A percentile compares a stretch with the other conserved stretches of the same genome.
Conservation (phyloP, 129 eudicot genomes). For the Solidago caesia region DNA sequence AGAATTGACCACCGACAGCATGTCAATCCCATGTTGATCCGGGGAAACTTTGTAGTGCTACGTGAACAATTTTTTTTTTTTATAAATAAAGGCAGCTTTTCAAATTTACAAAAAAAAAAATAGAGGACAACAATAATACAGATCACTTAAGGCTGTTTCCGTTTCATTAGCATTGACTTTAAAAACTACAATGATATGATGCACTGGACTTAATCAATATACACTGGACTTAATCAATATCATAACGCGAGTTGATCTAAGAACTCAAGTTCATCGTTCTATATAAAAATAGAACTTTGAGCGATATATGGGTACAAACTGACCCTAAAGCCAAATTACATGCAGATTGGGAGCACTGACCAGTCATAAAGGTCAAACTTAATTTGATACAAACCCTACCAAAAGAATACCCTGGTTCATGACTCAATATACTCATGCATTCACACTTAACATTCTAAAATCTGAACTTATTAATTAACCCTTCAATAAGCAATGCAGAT, state of each 20-base stretch:
- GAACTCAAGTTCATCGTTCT: not conserved
- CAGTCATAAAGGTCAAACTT: not conserved
- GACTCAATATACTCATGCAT: not conserved
- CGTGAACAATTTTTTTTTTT: constrained; percentile 17
- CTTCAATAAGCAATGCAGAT: not conserved
- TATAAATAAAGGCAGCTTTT: constrained; percentile 3
- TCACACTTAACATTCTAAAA: not conserved
- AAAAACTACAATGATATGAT: not conserved
- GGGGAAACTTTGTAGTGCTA: constrained; percentile 59
- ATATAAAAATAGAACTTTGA: not conserved
- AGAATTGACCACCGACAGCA: constrained; percentile 66
- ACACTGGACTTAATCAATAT: not conserved
- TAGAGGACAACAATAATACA: not conserved
- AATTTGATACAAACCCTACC: not conserved
- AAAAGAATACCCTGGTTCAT: not conserved
- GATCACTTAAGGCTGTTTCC: not conserved
- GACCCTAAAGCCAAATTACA: not conserved
- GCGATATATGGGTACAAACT: not conserved
- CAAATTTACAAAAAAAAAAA: not conserved
- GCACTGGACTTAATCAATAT: not conserved
- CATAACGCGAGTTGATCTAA: not conserved
- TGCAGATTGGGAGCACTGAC: too few species aligned
- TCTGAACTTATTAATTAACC: not conserved
- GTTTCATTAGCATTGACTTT: not conserved
- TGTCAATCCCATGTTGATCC: constrained; percentile 67